Base-by-base conservation (phyloP, 2,329 filamentous ascomycete species). In the Aspergillus sojae region DNA sequence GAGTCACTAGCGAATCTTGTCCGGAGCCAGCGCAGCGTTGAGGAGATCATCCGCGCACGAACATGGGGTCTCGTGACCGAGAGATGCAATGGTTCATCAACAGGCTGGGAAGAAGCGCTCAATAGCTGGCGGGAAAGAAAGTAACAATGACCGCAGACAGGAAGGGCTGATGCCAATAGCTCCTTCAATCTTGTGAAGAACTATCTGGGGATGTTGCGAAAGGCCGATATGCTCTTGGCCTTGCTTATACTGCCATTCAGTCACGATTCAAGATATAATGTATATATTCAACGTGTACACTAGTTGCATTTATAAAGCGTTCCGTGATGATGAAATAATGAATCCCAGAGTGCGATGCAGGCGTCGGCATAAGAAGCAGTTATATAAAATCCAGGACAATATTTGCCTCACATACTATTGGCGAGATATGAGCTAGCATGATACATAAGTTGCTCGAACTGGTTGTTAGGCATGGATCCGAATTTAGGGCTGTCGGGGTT, bases 1-100 rank as follows among this genome's bases (percentile, higher is more conserved):
- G 91, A 97, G 79, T 86, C 85, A 56, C 77, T 99, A 65, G 93
- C 93, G 11, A 84, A 56, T 89, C 85, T 68, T 82, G 94, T 77
- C 82, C 85, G 64, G 84, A 92, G 75, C 84, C 87, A 75, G 88
- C 96, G 77, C 88, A 93, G 36, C 81, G 89, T 77, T 90, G 92
- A 75, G 90, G 90, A 60, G 91, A 96, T 81, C 78, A 83, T 99
- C 58, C 85, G 95, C 67, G 84, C 86, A 57, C 86, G 93, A 75
- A 96, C 91, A 1, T 98, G 95, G 94, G 84, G 85, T 0, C 76
- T 96, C 30, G 84, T 97, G 3, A 85, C 84, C 46, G 91, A 94
- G 72, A 85, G 93, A 69, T 98, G 95, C 75, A 86, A 82, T 11
- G 85, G 84, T 55, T 79, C 82, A 45, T 82, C 81, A 1, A 80